phyloP scores from a whole-genome alignment of 2,329 filamentous ascomycete genomes.

The Aspergillus amoenus region DNA sequence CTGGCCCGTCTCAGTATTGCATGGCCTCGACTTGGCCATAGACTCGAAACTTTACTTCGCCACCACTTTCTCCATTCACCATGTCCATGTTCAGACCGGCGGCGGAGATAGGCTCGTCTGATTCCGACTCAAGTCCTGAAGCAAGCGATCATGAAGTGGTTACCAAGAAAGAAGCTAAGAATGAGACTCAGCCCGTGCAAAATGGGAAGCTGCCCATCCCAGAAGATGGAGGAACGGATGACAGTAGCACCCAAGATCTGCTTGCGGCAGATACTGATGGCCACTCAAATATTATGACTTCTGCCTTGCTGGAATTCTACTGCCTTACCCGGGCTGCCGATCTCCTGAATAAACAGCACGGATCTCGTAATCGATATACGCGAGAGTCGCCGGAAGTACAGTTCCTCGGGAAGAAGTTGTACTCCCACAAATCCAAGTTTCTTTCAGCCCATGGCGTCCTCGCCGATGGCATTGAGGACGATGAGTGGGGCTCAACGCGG shows the following conservation, averaged over 20 bases:
- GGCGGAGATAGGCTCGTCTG: slow-evolving; percentile 39
- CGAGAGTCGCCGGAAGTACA: slow-evolving; percentile 44
- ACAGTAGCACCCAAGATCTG: slow-evolving; percentile 20
- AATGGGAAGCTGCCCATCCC: background rate
- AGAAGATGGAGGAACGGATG: slow-evolving; percentile 1
- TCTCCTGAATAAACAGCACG: slow-evolving; percentile 41
- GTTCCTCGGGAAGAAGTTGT: slow-evolving; percentile 43
- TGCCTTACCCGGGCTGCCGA: slow-evolving; percentile 45
- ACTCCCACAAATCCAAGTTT: slow-evolving; percentile 43
- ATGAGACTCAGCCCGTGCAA: background rate
- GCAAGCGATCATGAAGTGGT: slow-evolving; percentile 20
- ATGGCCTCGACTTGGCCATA: background rate
- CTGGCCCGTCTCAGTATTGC: slow-evolving; percentile 1
- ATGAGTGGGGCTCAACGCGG: slow-evolving; percentile 35
- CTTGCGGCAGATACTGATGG: slow-evolving; percentile 34
- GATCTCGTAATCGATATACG: slow-evolving; percentile 35
- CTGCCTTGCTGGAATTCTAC: slow-evolving; percentile 47
- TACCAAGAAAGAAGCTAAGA: slow-evolving; percentile 1
- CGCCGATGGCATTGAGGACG: slow-evolving; percentile 38
- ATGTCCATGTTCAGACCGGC: slow-evolving; percentile 45
- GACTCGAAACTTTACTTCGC: background rate
- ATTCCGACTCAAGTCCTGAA: slow-evolving; percentile 31
- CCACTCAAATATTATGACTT: slow-evolving; percentile 44
- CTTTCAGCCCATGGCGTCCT: slow-evolving; percentile 43
- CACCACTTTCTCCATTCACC: slow-evolving; percentile 6